These are phyloP conservation scores for Tolypocladium cylindrosporum DNA, from an alignment of 2,329 filamentous ascomycete genomes.

Conservation along the genomic window DNA sequence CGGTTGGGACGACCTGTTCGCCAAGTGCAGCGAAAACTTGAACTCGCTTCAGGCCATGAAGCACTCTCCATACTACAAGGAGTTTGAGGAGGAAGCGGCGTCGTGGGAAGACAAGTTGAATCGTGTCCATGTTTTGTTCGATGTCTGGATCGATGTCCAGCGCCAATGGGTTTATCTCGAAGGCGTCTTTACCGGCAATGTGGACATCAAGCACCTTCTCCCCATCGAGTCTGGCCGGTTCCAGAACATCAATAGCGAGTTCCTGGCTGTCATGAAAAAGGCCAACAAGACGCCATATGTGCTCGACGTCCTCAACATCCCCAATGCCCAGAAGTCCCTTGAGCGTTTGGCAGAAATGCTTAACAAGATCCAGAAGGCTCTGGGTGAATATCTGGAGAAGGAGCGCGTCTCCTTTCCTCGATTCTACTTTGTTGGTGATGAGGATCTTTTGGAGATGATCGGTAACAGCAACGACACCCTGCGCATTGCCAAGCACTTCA, in stretches of 20 bases:
- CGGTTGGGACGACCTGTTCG: constrained; percentile 96
- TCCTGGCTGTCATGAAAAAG: constrained; percentile 98
- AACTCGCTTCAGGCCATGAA: constrained; percentile 98
- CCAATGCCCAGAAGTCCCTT: constrained; percentile 89
- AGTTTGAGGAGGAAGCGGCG: constrained; percentile 95
- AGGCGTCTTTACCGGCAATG: constrained; percentile 96
- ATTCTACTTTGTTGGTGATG: constrained; percentile 99
- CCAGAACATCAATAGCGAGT: constrained; percentile 98
- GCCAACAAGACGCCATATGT: constrained; percentile 95
- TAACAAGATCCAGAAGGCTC: constrained; percentile 97
- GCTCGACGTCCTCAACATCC: constrained; percentile 90
- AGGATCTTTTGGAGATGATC: constrained; percentile 97
- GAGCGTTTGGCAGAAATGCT: constrained; percentile 93
- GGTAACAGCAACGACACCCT: constrained; percentile 97
- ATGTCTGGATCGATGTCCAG: constrained; percentile 99
- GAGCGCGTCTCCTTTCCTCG: constrained; percentile 95
- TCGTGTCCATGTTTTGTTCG: constrained; percentile 91
- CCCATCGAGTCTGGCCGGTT: constrained; percentile 95
- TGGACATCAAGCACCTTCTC: constrained; percentile 95
- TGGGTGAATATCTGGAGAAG: constrained; percentile 96
- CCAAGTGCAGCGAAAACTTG: constrained; percentile 95
- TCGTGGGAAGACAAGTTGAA: constrained; percentile 98
- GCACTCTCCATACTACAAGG: constrained; percentile 98
- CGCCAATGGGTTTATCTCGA: constrained; percentile 99
- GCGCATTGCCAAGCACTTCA: constrained; percentile 95